A percentile compares a stretch with the other conserved stretches of the same genome.
Conservation (phyloP, 2,329 filamentous ascomycete genomes). For the Fusarium pseudoanthophilum region DNA sequence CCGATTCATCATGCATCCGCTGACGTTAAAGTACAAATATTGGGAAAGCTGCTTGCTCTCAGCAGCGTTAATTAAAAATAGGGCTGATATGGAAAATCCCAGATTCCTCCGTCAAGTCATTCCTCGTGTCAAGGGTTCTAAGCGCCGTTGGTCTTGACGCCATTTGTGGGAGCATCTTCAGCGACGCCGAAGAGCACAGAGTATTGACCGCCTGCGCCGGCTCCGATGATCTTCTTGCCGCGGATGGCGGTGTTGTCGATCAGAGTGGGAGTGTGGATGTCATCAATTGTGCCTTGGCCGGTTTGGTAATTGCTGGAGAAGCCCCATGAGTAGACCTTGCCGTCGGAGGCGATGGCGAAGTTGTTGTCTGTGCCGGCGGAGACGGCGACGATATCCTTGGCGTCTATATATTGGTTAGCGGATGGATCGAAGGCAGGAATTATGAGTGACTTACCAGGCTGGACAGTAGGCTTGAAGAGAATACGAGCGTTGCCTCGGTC, state of each 20-base stretch:
- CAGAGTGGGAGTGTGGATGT: constrained; percentile 78
- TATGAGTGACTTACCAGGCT: constrained; percentile 55
- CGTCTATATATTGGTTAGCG: constrained; percentile 45
- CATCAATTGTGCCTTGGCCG: constrained; percentile 80
- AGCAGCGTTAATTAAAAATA: constrained; percentile 28
- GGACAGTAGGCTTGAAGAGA: constrained; percentile 57
- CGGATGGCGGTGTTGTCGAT: constrained; percentile 88
- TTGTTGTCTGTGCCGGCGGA: constrained; percentile 78
- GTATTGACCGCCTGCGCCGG: constrained; percentile 90
- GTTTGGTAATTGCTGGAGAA: constrained; percentile 85
- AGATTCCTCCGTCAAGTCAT: constrained; percentile 18
- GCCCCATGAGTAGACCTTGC: constrained; percentile 81
- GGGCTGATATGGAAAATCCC: constrained; percentile 22
- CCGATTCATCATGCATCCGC: constrained; percentile 19
- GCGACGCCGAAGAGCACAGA: constrained; percentile 67
- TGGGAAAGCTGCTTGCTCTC: constrained; percentile 12
- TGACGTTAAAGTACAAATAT: constrained; percentile 32
- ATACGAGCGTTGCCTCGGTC: constrained; percentile 72
- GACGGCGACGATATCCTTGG: constrained; percentile 65
- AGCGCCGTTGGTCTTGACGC: constrained; percentile 40
- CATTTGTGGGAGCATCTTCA: constrained; percentile 47
- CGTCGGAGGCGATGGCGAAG: constrained; percentile 75
- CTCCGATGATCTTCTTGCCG: constrained; percentile 78
- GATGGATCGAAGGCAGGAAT: background rate
- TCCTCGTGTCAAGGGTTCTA: constrained; percentile 25